phyloP scores from a whole-genome alignment of 2,329 filamentous ascomycete species.

The Sclerotiophoma versabilis region DNA sequence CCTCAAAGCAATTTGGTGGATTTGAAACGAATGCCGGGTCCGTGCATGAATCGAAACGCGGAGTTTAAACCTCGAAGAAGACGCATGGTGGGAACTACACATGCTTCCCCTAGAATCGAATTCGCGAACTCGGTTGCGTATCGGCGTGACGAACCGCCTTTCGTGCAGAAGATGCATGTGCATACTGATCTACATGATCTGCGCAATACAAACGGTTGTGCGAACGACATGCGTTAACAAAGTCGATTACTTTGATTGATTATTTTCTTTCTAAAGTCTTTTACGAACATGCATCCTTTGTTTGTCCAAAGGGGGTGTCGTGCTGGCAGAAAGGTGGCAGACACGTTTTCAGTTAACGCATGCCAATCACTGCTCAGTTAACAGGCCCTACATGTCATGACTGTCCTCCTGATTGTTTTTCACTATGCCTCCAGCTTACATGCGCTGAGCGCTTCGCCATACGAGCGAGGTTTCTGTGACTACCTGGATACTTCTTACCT shows the following conservation, averaged over 20 bases:
- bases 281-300: neutral
- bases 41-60: constrained; percentile 14
- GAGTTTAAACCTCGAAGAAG: neutral
- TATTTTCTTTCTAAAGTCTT: no score
- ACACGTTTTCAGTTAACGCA: neutral
- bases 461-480: no score
- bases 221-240: no score
- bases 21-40: constrained; percentile 9
- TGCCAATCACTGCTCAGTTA: neutral
- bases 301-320: neutral
- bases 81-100: neutral
- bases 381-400: neutral
- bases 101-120: neutral
- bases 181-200: neutral
- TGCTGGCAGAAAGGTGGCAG: neutral
- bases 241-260: no score
- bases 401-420: neutral
- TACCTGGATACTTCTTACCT: neutral
- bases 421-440: neutral
- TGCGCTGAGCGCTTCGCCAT: no score
- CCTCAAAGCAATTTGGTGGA: neutral
- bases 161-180: neutral
- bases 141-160: neutral
- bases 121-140: neutral
- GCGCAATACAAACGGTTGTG: neutral